phyloP scores from a whole-genome alignment of 23 red algal genomes.

The Chondrus crispus region DNA sequence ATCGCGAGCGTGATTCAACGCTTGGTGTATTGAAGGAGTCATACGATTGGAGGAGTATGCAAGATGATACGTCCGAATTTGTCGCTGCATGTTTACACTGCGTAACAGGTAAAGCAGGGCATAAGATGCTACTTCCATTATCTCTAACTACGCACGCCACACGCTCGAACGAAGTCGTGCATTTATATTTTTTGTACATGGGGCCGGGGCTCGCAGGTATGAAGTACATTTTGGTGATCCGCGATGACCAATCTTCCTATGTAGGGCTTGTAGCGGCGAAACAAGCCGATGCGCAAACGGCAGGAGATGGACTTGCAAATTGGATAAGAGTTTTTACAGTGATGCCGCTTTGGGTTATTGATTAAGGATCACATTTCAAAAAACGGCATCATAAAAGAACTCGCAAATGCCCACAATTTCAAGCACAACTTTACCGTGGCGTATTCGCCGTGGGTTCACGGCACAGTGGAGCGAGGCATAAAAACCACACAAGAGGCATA shows the following conservation, averaged over 20 bases:
- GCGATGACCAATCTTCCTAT: slow-evolving; percentile 15
- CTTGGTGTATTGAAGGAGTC: no score
- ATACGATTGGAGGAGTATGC: neutral
- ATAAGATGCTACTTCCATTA: neutral
- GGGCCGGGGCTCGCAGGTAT: neutral
- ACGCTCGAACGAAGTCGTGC: neutral
- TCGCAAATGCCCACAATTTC: neutral
- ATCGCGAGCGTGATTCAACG: no score
- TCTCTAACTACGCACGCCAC: neutral
- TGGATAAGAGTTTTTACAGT: slow-evolving; percentile 8
- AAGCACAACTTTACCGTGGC: neutral
- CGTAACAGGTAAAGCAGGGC: neutral
- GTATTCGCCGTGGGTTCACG: slow-evolving; percentile 12
- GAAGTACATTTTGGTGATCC: slow-evolving; percentile 7
- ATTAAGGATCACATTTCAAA: slow-evolving; percentile 15
- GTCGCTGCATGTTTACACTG: neutral
- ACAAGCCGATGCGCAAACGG: neutral
- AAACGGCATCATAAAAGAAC: neutral
- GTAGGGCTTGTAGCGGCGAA: neutral
- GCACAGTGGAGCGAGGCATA: neutral
- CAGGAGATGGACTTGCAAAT: neutral
- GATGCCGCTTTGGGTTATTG: neutral
- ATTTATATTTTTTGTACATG: slow-evolving; percentile 22
- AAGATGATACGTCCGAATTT: neutral
- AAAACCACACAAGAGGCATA: neutral